Evolutionary conservation across 2,329 filamentous ascomycete species (phyloP), one percentile per base, ranked within the genome.

Genomic region (Neoascochyta sp.): DNA sequence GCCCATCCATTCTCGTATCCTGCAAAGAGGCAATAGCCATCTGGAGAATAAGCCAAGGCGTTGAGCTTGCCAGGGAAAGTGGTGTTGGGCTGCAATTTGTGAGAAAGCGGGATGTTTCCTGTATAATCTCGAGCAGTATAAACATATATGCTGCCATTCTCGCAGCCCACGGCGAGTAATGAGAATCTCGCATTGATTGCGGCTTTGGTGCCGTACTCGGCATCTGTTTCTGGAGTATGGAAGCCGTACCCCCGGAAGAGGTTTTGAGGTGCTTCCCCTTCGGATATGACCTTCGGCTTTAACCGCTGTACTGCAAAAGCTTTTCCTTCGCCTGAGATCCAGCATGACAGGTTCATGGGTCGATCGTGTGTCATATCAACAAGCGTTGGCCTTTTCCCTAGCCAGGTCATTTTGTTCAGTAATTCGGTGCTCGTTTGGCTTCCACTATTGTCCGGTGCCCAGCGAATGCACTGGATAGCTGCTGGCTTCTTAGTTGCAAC

Each of bases 131-230:
- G 82, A 17, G 88, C 92, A 1, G 82, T 88, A 55, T 96, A 98
- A n/a, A 96, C 83, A 36, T 81, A 76, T 23, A 98, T 80, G 14
- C 78, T 77, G 7, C 90, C 88, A 58, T 86, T 82, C 8, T 69
- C 71, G 50, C 87, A 94, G 9, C 85, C 89, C 12, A 96, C 76
- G 2, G 90, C 89, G 41, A 98, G 81, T 7, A 98, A 71, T 1
- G 92, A 98, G 61, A 98, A 98, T 6, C 90, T 76, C 5, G 92
- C 90, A 63, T 98, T 96, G 48, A 98, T 87, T 4, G 88, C 80
- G 24, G 85, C 84, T 39, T 79, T 83, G 2, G 79, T 69, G 2
- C 87, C 90, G 48, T 73, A 69, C 15, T 80, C 73, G 4, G 68
- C 66, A 1, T 76, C 63, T 10, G 66, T 67, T 29, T 78, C 68